Evolutionary conservation across 805 yeast genomes (phyloP).

Genomic region (Pichia manshurica): DNA sequence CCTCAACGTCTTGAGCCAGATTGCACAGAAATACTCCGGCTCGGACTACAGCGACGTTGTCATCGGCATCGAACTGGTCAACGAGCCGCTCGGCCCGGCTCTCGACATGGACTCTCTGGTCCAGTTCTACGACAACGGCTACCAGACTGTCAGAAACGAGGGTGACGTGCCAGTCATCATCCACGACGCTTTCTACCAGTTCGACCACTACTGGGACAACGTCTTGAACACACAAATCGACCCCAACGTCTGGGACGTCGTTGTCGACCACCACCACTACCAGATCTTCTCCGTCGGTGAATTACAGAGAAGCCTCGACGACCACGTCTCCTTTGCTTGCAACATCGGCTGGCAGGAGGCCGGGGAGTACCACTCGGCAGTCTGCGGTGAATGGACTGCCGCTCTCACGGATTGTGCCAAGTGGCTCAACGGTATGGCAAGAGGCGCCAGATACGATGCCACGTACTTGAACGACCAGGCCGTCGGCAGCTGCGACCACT

Average conservation of each 20-base stretch:
- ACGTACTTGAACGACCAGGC: constrained; percentile 34
- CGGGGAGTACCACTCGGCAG: constrained; percentile 61
- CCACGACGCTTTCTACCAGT: constrained; percentile 69
- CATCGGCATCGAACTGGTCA: constrained; percentile 76
- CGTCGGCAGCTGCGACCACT: constrained; percentile 58
- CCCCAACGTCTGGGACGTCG: constrained; percentile 46
- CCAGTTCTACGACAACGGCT: constrained; percentile 58
- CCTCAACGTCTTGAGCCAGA: constrained; percentile 44
- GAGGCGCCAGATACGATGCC: constrained; percentile 80
- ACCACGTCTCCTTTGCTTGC: constrained; percentile 54
- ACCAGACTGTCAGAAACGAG: constrained; percentile 52
- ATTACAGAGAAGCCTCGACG: constrained; percentile 51
- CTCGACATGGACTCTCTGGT: constrained; percentile 54
- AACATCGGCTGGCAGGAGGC: constrained; percentile 38
- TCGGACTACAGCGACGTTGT: constrained; percentile 62
- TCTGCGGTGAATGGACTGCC: constrained; percentile 86
- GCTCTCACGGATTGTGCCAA: constrained; percentile 88
- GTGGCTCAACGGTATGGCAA: constrained; percentile 83
- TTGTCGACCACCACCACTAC: constrained; percentile 86
- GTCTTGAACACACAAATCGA: constrained; percentile 38
- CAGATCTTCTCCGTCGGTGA: constrained; percentile 72
- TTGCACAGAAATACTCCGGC: constrained; percentile 60
- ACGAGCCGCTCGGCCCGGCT: constrained; percentile 81
- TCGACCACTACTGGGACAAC: constrained; percentile 56
- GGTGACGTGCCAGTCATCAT: constrained; percentile 43